phyloP scores from a whole-genome alignment of 805 yeast species.

The Isabelozyma pseudorhagii region DNA sequence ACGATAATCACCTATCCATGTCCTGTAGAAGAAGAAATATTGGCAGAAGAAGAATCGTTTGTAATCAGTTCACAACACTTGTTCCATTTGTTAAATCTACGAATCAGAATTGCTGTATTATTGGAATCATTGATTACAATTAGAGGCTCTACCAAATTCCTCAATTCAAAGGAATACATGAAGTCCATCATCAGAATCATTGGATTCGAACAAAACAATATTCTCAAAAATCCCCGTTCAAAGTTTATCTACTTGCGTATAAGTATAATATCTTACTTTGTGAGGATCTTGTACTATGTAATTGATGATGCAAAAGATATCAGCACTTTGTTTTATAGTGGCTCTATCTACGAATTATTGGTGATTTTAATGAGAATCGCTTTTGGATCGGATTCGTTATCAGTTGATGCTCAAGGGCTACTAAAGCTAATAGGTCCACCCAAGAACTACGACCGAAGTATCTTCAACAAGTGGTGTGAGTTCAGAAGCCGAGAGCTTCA shows the following conservation, averaged over 20 bases:
- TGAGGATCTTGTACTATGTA: constrained; percentile 37
- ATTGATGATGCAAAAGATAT: constrained; percentile 30
- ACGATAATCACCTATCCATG: constrained; percentile 21
- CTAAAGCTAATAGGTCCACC: constrained; percentile 22
- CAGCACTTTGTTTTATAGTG: constrained; percentile 35
- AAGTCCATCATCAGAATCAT: constrained; percentile 40
- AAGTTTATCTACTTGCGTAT: constrained; percentile 32
- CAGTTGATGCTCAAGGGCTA: constrained; percentile 33
- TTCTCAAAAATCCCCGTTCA: constrained; percentile 45
- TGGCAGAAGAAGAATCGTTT: constrained; percentile 5
- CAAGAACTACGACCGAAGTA: constrained; percentile 16
- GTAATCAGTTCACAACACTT: constrained; percentile 37
- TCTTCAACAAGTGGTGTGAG: constrained; percentile 48
- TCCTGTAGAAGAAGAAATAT: constrained; percentile 1
- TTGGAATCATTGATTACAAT: constrained; percentile 44
- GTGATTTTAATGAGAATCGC: constrained; percentile 53
- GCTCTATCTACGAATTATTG: constrained; percentile 43
- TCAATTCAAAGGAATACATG: constrained; percentile 36
- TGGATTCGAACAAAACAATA: constrained; percentile 47
- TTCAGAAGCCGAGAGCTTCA: constrained; percentile 33
- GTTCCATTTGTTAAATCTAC: constrained; percentile 38
- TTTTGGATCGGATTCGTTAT: constrained; percentile 44
- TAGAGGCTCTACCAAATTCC: constrained; percentile 18
- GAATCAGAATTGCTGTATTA: constrained; percentile 44
- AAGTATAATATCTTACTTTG: constrained; percentile 37